phyloP scores from a whole-genome alignment of 2,329 filamentous ascomycete species.

The Diaporthe ampelina region DNA sequence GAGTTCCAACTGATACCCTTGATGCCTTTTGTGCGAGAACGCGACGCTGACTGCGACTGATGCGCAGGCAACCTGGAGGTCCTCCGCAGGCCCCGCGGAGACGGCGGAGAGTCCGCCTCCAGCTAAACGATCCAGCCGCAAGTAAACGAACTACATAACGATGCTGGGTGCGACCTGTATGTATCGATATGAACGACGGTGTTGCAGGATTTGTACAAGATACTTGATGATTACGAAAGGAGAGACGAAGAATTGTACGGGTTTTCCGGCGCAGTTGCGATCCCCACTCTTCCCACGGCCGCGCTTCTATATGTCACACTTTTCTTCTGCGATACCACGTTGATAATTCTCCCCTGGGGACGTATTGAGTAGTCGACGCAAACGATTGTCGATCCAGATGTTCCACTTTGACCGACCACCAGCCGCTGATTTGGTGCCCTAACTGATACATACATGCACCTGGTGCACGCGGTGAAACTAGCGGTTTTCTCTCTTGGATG shows the following conservation, averaged over 20 bases:
- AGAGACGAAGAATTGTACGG: constrained; percentile 21
- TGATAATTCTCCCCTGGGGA: constrained; percentile 7
- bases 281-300: constrained; percentile 30
- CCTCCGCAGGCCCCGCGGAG: constrained; percentile 50
- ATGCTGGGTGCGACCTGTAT: background rate
- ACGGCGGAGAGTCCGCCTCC: constrained; percentile 24
- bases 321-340: constrained; percentile 27
- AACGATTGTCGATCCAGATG: constrained; percentile 7
- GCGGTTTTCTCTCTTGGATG: too few species aligned
- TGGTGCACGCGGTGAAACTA: background rate
- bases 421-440: background rate
- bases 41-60: constrained; percentile 36
- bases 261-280: background rate
- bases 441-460: background rate
- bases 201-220: constrained; percentile 11
- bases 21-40: background rate
- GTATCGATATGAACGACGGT: background rate
- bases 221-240: constrained; percentile 31
- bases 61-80: constrained; percentile 61
- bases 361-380: background rate
- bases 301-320: background rate
- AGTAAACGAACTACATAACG: background rate
- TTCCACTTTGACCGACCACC: background rate
- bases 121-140: constrained; percentile 3
- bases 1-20: constrained; percentile 56